These are phyloP conservation scores for Fusarium sp. DNA, from an alignment of 2,329 filamentous ascomycete genomes.

Conservation along the genomic window DNA sequence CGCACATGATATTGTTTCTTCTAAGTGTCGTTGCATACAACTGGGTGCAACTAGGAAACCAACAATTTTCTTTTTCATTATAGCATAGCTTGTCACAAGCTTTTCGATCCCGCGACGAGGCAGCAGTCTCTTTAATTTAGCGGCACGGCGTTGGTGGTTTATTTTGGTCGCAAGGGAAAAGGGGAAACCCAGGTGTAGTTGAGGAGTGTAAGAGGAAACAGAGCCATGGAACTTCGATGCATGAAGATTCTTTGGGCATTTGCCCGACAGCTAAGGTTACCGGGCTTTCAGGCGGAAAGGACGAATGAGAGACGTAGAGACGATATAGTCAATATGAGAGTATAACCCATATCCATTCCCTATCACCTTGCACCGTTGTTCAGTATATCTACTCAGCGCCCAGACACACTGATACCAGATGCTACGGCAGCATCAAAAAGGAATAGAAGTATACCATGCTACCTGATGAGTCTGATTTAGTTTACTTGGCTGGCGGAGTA, in stretches of 20 bases:
- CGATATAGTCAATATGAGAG: conserved; percentile 24
- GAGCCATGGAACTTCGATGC: background rate
- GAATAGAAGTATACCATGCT: background rate
- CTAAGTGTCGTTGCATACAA: background rate
- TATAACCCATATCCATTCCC: background rate
- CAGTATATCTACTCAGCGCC: background rate
- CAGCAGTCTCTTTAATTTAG: conserved; percentile 41
- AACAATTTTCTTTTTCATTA: conserved; percentile 25
- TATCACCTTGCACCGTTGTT: background rate
- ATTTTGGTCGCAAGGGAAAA: conserved; percentile 33
- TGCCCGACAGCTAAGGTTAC: background rate
- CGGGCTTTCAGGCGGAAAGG: background rate
- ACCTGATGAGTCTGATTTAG: background rate
- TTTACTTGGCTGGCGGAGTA: background rate
- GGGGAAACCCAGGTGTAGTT: conserved; percentile 16
- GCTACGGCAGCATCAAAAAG: background rate
- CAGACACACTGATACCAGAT: background rate
- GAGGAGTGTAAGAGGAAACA: background rate
- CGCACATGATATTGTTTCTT: background rate
- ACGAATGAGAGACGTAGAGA: conserved; percentile 12
- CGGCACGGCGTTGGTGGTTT: conserved; percentile 46
- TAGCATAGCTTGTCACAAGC: conserved; percentile 25
- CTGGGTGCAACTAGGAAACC: conserved; percentile 6
- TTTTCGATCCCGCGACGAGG: conserved; percentile 43
- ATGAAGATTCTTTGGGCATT: background rate